Percentiles rank a stretch among this genome's conserved stretches.
These are phyloP conservation scores for Penicillium robsamsonii DNA, from an alignment of 495 filamentous ascomycete species.

Conservation along the genomic window DNA sequence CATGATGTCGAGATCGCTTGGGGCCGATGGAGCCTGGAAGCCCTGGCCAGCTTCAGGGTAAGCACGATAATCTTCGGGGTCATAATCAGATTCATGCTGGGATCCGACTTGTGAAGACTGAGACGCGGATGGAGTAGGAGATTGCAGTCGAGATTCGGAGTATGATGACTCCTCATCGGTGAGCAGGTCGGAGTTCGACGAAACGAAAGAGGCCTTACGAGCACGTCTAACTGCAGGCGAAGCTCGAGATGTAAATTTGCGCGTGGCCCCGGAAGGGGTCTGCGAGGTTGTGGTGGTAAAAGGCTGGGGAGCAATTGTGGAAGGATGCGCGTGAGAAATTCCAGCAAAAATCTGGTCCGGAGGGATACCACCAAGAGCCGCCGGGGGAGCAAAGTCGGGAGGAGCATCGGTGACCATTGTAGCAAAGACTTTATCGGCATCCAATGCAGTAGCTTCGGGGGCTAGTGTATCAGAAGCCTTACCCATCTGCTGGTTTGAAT, in stretches of 20 bases:
- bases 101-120: neutral
- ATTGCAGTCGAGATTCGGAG: neutral
- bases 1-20: conserved; percentile 43
- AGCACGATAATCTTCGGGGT: conserved; percentile 51
- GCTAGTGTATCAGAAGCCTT: neutral
- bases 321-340: neutral
- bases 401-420: neutral
- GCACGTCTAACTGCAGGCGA: neutral
- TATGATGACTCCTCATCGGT: conserved; percentile 2
- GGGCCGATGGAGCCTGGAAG: conserved; percentile 32
- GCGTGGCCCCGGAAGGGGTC: neutral
- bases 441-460: neutral
- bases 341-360: neutral
- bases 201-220: conserved; percentile 1
- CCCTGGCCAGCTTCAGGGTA: conserved; percentile 67
- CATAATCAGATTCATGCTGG: conserved; percentile 28
- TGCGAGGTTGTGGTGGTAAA: neutral
- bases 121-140: neutral
- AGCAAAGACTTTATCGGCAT: neutral
- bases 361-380: neutral
- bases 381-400: neutral
- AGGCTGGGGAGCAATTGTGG: neutral
- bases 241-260: neutral
- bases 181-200: conserved; percentile 2
- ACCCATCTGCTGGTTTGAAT: neutral